These are phyloP conservation scores for Exsudoporus frostii DNA, from an alignment of 768 basidiomycete species.

Conservation along the genomic window DNA sequence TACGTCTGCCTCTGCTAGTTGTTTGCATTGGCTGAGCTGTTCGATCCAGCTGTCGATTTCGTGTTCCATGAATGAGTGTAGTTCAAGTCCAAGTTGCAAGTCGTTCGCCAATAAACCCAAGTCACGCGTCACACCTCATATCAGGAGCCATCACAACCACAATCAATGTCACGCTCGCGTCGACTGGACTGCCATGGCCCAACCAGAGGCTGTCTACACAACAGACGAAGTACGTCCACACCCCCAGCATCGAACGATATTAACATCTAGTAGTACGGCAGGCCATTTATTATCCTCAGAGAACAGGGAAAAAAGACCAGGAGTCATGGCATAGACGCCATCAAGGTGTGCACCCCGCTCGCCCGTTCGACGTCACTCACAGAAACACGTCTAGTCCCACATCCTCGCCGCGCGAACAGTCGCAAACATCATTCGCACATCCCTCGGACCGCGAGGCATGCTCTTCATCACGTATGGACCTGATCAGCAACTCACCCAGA, in stretches of 20 bases:
- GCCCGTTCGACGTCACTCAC: conserved; percentile 1
- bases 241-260: not conserved
- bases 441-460: conserved; percentile 88
- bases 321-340: conserved; percentile 89
- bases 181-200: conserved; percentile 21
- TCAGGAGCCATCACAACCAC: conserved; percentile 22
- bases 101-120: conserved; percentile 8
- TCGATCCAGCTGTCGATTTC: conserved; percentile 98
- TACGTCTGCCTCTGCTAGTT: conserved; percentile 90
- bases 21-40: conserved; percentile 96
- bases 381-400: conserved; percentile 59
- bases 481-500: conserved; percentile 11
- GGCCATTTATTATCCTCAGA: conserved; percentile 96
- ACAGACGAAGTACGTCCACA: conserved; percentile 70
- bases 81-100: conserved; percentile 25
- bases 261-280: conserved; percentile 63
- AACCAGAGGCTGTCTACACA: conserved; percentile 73
- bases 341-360: conserved; percentile 60
- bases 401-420: conserved; percentile 95
- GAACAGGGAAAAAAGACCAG: conserved; percentile 93
- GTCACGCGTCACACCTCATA: conserved; percentile 30
- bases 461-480: conserved; percentile 2
- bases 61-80: conserved; percentile 40
- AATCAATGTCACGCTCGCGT: conserved; percentile 27
- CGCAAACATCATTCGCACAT: conserved; percentile 92